Percentiles rank a stretch among this genome's conserved stretches.
phyloP scores from a whole-genome alignment of 2,329 filamentous ascomycete species.

The Diplodia sapinea region DNA sequence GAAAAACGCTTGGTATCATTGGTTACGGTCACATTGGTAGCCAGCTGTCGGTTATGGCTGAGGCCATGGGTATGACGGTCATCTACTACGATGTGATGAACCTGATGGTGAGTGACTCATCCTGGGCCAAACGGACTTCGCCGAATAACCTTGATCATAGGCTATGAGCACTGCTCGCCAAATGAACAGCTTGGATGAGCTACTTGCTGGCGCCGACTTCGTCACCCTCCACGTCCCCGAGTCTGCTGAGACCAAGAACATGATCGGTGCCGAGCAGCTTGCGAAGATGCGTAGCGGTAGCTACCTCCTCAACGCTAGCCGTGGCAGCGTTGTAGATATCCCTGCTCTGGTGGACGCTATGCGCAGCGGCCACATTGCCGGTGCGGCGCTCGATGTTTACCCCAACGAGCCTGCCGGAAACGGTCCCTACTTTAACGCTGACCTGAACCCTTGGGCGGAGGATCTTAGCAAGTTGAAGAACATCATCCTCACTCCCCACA shows the following conservation, averaged over 20 bases:
- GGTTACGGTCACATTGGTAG: conserved; percentile 98
- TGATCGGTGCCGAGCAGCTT: conserved; percentile 83
- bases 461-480: conserved; percentile 87
- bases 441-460: conserved; percentile 82
- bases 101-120: conserved; percentile 66
- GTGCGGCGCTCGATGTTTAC: conserved; percentile 95
- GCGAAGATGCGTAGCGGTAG: conserved; percentile 89
- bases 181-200: conserved; percentile 74
- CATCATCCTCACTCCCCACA: conserved; percentile 93
- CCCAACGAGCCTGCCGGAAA: conserved; percentile 93
- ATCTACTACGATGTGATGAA: conserved; percentile 97
- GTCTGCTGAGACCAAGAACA: conserved; percentile 86
- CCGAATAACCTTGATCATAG: conserved; percentile 5
- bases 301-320: conserved; percentile 95
- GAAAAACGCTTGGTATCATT: conserved; percentile 95
- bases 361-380: conserved; percentile 83
- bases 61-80: conserved; percentile 97
- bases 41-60: conserved; percentile 91
- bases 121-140: background rate
- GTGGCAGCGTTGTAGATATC: conserved; percentile 93
- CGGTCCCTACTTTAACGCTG: conserved; percentile 89
- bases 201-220: conserved; percentile 84
- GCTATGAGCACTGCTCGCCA: conserved; percentile 86
- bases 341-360: conserved; percentile 87
- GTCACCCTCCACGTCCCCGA: conserved; percentile 95